Conservation (phyloP, 73 alveolate genomes). For the Uronychia setigera region DNA sequence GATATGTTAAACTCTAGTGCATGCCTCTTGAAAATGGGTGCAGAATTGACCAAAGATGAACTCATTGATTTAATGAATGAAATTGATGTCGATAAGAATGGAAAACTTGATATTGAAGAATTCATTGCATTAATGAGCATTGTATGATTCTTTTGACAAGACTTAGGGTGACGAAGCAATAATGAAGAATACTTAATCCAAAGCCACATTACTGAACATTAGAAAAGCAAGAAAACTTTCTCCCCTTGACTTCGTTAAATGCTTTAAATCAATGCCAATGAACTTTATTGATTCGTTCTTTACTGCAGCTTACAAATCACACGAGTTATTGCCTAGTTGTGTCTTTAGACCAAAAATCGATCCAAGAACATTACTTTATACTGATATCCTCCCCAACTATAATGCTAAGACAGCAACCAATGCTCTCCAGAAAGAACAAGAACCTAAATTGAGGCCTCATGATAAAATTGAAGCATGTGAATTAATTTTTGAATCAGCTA, state of each 20-base stretch:
- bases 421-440: conserved; percentile 1
- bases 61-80: conserved; percentile 64
- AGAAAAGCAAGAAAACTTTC: conserved; percentile 36
- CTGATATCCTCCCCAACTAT: conserved; percentile 42
- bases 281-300: conserved; percentile 58
- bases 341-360: conserved; percentile 57
- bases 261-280: conserved; percentile 50
- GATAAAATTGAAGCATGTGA: conserved; percentile 29
- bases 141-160: not conserved
- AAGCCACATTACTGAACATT: conserved; percentile 47
- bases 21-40: conserved; percentile 42
- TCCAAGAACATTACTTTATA: conserved; percentile 49
- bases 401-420: not conserved
- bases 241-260: conserved; percentile 43
- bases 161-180: conserved; percentile 26
- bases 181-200: conserved; percentile 23
- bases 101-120: conserved; percentile 64
- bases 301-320: conserved; percentile 36
- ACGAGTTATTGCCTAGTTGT: conserved; percentile 46
- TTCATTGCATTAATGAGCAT: conserved; percentile 68
- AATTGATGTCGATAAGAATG: conserved; percentile 65
- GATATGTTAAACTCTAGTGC: not conserved
- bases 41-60: conserved; percentile 46
- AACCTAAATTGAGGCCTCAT: conserved; percentile 1
- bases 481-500: conserved; percentile 40